These are phyloP conservation scores for Boletus mariae DNA, from an alignment of 1,284 basidiomycete species.

Conservation along the genomic window DNA sequence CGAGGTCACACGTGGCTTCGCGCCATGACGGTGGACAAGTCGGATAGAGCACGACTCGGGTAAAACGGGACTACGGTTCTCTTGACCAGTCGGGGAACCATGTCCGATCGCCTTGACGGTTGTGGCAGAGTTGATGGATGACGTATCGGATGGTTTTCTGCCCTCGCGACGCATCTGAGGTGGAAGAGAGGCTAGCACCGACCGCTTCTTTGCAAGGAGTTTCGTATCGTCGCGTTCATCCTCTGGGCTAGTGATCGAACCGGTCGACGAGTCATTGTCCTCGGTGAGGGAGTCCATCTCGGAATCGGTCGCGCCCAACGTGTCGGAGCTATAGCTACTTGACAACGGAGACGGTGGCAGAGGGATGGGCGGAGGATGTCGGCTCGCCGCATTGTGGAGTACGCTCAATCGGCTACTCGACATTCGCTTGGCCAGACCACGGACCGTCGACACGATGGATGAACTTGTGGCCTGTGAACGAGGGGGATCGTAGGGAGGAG, in stretches of 20 bases:
- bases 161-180: conserved; percentile 43
- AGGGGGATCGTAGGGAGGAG: conserved; percentile 37
- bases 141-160: conserved; percentile 54
- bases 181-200: conserved; percentile 42
- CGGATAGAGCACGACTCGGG: conserved; percentile 26
- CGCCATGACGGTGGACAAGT: conserved; percentile 25
- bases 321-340: conserved; percentile 39
- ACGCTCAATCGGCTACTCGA: conserved; percentile 38
- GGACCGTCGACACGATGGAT: conserved; percentile 44
- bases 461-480: conserved; percentile 16
- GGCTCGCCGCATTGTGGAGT: conserved; percentile 16
- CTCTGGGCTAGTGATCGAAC: conserved; percentile 49
- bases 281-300: conserved; percentile 62
- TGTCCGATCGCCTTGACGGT: conserved; percentile 35
- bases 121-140: conserved; percentile 41
- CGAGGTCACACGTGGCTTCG: conserved; percentile 27
- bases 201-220: conserved; percentile 33
- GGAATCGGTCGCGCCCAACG: conserved; percentile 49
- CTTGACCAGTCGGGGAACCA: conserved; percentile 20
- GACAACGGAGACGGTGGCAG: conserved; percentile 36
- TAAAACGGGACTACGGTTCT: conserved; percentile 17
- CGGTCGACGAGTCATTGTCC: conserved; percentile 59
- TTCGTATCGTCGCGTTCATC: conserved; percentile 45
- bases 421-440: conserved; percentile 52
- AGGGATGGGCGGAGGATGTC: conserved; percentile 13